Evolutionary conservation across 2,329 filamentous ascomycete species (phyloP), one percentile per base, ranked within the genome.

Genomic region (Aspergillus pseudotamarii): DNA sequence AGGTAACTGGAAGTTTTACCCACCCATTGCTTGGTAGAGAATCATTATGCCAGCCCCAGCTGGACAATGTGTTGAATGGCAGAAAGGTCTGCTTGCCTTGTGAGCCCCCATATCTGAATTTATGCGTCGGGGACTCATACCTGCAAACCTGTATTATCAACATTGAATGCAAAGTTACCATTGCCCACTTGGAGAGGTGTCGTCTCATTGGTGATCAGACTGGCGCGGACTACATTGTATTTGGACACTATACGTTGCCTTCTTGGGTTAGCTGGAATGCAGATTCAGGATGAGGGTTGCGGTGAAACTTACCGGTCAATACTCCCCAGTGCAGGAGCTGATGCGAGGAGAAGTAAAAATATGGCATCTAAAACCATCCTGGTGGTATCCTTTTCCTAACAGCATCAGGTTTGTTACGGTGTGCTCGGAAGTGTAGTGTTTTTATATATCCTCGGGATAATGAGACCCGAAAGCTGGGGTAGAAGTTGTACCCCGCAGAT

Each of bases 1-100:
- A 19, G 36, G 16, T 6, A 8, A 19, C 8, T 41, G 16, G 3
- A 4, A 8, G 3, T 26, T 2, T 23, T n/a, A 14, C 10, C 4
- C 21, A 67, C 65, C 65, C 61, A 57, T 67, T 59, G 1, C 6
- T 57, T 4, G 63, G 65, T 3, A 64, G 46, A 4, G 63, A 65
- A n/a, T 65, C 65, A 28, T 67, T 66, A 26, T 67, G 65, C 65
- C 65, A 67, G 6, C 58, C 65, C 65, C 65, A 66, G 32, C 65
- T 67, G 5, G 63, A 66, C 2, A 67, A 26, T 1, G 63, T 67
- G 19, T 67, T 67, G 48, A 67, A 67, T 6, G 65, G 65, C 3
- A 66, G 61, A 26, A 67, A 66, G 4, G 58, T 46, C 63, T 63
- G 16, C 23, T 21, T 26, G 6, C 3, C 5, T 8, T 54, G 28